These are phyloP conservation scores for Bryoerythrophyllum caledonicum DNA, from an alignment of 225 moss, liverwort and hornwort species.

Conservation along the genomic window DNA sequence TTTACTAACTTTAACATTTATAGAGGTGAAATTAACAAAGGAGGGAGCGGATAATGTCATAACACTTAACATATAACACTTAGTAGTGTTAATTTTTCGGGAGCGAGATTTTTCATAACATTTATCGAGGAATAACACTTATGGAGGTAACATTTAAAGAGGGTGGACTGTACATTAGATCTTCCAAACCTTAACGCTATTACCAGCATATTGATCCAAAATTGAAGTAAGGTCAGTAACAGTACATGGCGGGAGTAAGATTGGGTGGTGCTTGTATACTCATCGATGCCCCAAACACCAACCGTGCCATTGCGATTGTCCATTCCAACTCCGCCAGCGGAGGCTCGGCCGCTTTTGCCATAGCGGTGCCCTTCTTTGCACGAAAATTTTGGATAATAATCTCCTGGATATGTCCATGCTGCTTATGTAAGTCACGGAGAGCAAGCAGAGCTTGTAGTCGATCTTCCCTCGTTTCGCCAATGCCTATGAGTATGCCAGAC, in stretches of 20 bases:
- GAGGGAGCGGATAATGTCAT: too few species aligned
- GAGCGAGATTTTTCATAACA: too few species aligned
- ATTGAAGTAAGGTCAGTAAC: conserved; percentile 18
- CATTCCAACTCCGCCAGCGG: conserved; percentile 66
- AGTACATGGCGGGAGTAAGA: conserved; percentile 74
- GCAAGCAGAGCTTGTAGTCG: conserved; percentile 69
- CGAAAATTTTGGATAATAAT: conserved; percentile 92
- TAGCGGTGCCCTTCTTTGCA: conserved; percentile 84
- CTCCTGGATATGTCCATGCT: conserved; percentile 89
- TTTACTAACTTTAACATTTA: too few species aligned
- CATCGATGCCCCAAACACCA: conserved; percentile 82
- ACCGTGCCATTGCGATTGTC: conserved; percentile 90
- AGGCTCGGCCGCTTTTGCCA: conserved; percentile 75
- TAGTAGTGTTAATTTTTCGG: too few species aligned
- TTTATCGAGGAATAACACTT: too few species aligned
- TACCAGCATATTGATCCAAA: conserved; percentile 22
- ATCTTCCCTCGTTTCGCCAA: conserved; percentile 83
- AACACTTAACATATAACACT: too few species aligned
- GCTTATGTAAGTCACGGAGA: conserved; percentile 64
- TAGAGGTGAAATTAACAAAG: too few species aligned
- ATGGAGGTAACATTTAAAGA: too few species aligned
- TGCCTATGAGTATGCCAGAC: conserved; percentile 85
- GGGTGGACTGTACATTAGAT: too few species aligned
- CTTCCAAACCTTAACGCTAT: conserved; percentile 5
- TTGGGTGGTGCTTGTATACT: conserved; percentile 95